Conservation (phyloP, 352 stramenopile species). For the Phytophthora fragariaefolia region DNA sequence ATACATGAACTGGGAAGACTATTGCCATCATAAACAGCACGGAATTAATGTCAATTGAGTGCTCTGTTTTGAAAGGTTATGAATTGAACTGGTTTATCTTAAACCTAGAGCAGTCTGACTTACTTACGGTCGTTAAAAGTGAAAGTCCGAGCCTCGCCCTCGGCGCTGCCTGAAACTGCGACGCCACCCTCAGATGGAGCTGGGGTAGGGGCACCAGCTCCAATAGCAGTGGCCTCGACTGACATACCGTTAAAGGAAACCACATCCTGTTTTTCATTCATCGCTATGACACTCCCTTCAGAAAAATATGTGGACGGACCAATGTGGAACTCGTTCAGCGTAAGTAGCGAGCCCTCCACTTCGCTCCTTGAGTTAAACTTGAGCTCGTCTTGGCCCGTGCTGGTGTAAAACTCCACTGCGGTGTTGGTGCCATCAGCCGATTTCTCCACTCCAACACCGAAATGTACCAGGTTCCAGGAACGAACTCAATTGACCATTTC, state of each 20-base stretch:
- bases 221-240: slow-evolving; percentile 27
- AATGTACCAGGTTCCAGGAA: slow-evolving; percentile 61
- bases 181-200: slow-evolving; percentile 3
- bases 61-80: too few relatives aligned
- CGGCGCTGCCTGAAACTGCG: background rate
- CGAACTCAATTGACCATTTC: slow-evolving; percentile 52
- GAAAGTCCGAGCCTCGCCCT: slow-evolving; percentile 2
- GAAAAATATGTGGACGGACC: slow-evolving; percentile 46
- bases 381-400: slow-evolving; percentile 41
- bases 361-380: slow-evolving; percentile 33
- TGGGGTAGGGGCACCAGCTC: slow-evolving; percentile 8
- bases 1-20: too few relatives aligned
- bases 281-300: slow-evolving; percentile 32
- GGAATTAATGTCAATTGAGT: too few relatives aligned
- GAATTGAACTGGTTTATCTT: too few relatives aligned
- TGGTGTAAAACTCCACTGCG: slow-evolving; percentile 55
- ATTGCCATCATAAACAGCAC: too few relatives aligned
- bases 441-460: slow-evolving; percentile 50
- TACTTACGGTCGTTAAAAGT: slow-evolving; percentile 15
- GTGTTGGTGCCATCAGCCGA: slow-evolving; percentile 28
- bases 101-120: too few relatives aligned
- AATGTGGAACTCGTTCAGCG: slow-evolving; percentile 47
- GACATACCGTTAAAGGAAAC: slow-evolving; percentile 52
- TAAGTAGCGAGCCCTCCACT: slow-evolving; percentile 22
- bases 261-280: slow-evolving; percentile 43